Evolutionary conservation across 78 protist species (phyloP).

Genomic region (Dictyostelium citrinum): DNA sequence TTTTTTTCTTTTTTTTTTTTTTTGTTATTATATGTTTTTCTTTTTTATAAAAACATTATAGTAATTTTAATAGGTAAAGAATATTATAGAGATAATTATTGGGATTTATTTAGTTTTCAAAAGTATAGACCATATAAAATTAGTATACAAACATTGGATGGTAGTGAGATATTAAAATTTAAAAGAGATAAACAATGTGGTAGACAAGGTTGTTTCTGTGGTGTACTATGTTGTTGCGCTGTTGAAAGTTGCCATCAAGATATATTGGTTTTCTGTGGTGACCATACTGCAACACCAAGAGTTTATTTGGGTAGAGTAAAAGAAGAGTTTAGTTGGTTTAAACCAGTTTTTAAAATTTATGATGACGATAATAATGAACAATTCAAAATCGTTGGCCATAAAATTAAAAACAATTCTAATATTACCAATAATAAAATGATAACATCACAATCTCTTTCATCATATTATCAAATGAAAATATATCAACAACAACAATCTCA

Average conservation of each 20-base stretch:
- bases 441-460: neutral
- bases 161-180: slow-evolving; percentile 9
- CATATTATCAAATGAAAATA: slow-evolving; percentile 2
- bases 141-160: neutral
- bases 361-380: slow-evolving; percentile 38
- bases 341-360: slow-evolving; percentile 24
- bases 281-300: neutral
- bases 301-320: slow-evolving; percentile 28
- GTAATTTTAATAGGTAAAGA: slow-evolving; percentile 9
- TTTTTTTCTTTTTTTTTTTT: neutral
- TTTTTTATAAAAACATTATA: neutral
- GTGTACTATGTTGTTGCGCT: slow-evolving; percentile 15
- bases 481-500: neutral
- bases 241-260: slow-evolving; percentile 61
- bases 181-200: slow-evolving; percentile 20
- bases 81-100: neutral
- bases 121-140: slow-evolving; percentile 24
- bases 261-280: neutral
- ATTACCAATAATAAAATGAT: neutral
- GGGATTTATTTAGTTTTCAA: neutral
- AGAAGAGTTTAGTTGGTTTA: slow-evolving; percentile 21
- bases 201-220: slow-evolving; percentile 26
- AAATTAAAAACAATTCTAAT: neutral
- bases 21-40: neutral
- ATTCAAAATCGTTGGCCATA: slow-evolving; percentile 19